A percentile compares a stretch with the other conserved stretches of the same genome.
phyloP scores from a whole-genome alignment of 1,139 yeast genomes.

The Blastobotrys malaysiensis region DNA sequence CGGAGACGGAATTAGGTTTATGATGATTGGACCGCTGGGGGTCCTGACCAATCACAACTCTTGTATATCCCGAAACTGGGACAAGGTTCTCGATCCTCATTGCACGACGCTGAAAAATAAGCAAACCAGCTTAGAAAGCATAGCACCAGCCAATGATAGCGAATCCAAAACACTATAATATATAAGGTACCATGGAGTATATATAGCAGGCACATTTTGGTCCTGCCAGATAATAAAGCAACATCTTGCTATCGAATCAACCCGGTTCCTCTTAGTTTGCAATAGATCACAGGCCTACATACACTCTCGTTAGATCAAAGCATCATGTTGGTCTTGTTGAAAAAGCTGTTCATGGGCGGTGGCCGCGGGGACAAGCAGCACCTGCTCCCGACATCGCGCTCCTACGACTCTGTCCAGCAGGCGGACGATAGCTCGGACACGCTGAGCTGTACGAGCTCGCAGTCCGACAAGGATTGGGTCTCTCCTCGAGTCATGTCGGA shows the following conservation, averaged over 20 bases:
- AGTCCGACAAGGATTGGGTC: conserved; percentile 14
- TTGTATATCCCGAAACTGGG: background rate
- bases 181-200: background rate
- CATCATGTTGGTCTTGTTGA: conserved; percentile 26
- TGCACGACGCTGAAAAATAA: background rate
- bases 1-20: background rate
- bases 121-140: background rate
- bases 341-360: conserved; percentile 29
- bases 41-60: background rate
- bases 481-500: conserved; percentile 68
- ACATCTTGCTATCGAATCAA: too few species aligned
- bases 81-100: background rate
- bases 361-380: conserved; percentile 21
- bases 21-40: background rate
- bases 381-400: conserved; percentile 27
- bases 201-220: background rate
- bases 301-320: too few species aligned
- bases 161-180: background rate
- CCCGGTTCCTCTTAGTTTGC: too few species aligned
- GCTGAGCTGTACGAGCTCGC: background rate
- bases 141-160: background rate
- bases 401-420: conserved; percentile 21
- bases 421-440: conserved; percentile 10
- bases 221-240: too few species aligned
- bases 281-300: too few species aligned